A percentile compares a stretch with the other conserved stretches of the same genome.
Conservation (phyloP, 2,329 filamentous ascomycete genomes). For the Aspergillus carbonarius region DNA sequence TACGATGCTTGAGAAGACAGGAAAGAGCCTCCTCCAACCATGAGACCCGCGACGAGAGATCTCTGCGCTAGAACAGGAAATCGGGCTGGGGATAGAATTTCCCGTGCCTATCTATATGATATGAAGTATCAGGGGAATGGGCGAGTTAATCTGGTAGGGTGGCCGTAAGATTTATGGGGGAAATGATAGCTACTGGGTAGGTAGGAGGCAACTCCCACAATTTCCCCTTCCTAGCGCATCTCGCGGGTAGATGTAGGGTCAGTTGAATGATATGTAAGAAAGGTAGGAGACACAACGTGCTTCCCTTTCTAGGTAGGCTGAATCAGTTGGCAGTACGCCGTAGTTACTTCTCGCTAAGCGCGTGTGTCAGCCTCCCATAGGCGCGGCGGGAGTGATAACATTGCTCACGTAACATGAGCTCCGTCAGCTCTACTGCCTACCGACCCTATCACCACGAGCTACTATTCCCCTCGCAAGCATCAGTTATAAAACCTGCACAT, state of each 20-base stretch:
- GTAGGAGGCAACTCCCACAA: too few species aligned
- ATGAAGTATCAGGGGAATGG: too few species aligned
- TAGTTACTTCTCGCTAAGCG: slow-evolving; percentile 8
- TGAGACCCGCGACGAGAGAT: not conserved
- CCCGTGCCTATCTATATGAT: not conserved
- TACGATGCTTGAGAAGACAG: not conserved
- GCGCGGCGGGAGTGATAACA: slow-evolving; percentile 17
- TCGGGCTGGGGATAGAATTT: not conserved
- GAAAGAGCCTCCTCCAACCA: not conserved
- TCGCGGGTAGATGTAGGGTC: too few species aligned
- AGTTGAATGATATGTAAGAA: too few species aligned
- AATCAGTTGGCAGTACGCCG: too few species aligned
- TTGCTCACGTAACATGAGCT: slow-evolving; percentile 30
- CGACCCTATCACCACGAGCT: slow-evolving; percentile 14
- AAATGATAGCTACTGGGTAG: too few species aligned
- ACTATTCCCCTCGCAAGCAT: slow-evolving; percentile 20
- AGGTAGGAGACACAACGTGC: not conserved
- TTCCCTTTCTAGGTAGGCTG: not conserved
- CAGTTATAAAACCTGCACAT: not conserved
- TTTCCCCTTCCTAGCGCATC: too few species aligned
- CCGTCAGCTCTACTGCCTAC: slow-evolving; percentile 41
- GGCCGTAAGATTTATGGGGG: too few species aligned
- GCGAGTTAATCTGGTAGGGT: too few species aligned
- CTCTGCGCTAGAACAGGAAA: not conserved
- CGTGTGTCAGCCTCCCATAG: slow-evolving; percentile 17